Evolutionary conservation across 2,329 filamentous ascomycete species (phyloP).

Genomic region (Alternaria incomplexa): DNA sequence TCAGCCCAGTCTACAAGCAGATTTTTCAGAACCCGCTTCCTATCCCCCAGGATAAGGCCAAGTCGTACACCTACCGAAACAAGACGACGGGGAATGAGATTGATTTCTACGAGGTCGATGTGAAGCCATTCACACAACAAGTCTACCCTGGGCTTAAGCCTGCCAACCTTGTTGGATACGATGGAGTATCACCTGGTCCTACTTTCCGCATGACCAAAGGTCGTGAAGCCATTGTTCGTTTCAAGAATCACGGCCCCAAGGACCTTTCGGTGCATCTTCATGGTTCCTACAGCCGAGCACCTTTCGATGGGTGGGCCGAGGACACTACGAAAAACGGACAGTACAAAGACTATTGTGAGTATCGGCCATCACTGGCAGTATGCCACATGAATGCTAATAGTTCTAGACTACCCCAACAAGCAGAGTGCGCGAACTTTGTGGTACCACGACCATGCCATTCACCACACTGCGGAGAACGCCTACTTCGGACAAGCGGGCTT

Average conservation of each 20-base stretch:
- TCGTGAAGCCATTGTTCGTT: conserved; percentile 61
- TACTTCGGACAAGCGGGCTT: conserved; percentile 65
- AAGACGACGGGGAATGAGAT: conserved; percentile 48
- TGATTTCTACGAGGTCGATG: conserved; percentile 56
- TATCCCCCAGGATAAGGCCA: conserved; percentile 53
- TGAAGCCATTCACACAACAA: conserved; percentile 52
- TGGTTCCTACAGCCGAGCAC: conserved; percentile 56
- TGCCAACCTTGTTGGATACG: conserved; percentile 58
- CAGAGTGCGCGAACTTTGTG: conserved; percentile 62
- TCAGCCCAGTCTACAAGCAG: conserved; percentile 44
- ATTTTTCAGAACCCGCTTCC: conserved; percentile 51
- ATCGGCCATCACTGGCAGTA: neutral
- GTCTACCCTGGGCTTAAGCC: conserved; percentile 52
- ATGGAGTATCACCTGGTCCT: conserved; percentile 63
- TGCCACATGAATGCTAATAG: conserved; percentile 1
- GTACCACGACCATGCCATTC: conserved; percentile 58
- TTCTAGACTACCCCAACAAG: conserved; percentile 60
- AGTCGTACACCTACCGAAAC: conserved; percentile 43
- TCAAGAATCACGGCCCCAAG: conserved; percentile 58
- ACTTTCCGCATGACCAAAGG: conserved; percentile 59
- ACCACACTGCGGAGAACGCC: conserved; percentile 61
- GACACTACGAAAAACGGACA: conserved; percentile 59
- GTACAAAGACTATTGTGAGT: conserved; percentile 55
- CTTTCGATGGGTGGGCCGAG: conserved; percentile 63
- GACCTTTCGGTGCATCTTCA: conserved; percentile 63